phyloP scores from a whole-genome alignment of 2,329 filamentous ascomycete genomes.

The Apiospora saccharicola region DNA sequence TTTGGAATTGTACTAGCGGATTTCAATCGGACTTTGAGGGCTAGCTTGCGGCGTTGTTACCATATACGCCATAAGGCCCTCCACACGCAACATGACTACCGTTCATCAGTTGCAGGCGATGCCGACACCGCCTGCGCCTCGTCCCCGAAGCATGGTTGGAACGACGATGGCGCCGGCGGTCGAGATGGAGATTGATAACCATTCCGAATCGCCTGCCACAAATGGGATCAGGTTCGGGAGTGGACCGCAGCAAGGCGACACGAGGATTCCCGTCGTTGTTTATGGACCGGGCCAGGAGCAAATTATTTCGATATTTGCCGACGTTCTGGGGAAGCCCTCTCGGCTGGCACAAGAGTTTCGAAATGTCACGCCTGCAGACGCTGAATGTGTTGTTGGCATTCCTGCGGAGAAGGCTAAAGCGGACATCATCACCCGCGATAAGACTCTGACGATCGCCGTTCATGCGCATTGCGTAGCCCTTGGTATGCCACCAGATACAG shows the following conservation, averaged over 20 bases:
- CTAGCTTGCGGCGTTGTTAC: background rate
- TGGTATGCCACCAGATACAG: constrained; percentile 71
- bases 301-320: constrained; percentile 78
- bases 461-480: constrained; percentile 79
- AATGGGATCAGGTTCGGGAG: constrained; percentile 53
- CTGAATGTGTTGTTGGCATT: constrained; percentile 74
- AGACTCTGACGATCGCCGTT: constrained; percentile 69
- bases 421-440: constrained; percentile 66
- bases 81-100: constrained; percentile 43
- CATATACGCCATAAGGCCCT: background rate
- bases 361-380: constrained; percentile 60
- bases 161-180: constrained; percentile 29
- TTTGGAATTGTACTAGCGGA: background rate
- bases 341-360: constrained; percentile 64
- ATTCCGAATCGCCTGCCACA: constrained; percentile 31
- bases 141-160: constrained; percentile 47
- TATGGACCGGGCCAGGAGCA: constrained; percentile 76
- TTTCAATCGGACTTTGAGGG: background rate
- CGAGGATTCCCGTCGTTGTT: constrained; percentile 69
- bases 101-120: constrained; percentile 57
- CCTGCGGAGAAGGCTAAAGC: constrained; percentile 61
- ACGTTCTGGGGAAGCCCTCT: constrained; percentile 79
- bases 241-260: constrained; percentile 60
- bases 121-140: constrained; percentile 54
- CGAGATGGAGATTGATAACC: constrained; percentile 39